phyloP scores from a whole-genome alignment of 2,329 filamentous ascomycete genomes.

The Passalora sequoiae region DNA sequence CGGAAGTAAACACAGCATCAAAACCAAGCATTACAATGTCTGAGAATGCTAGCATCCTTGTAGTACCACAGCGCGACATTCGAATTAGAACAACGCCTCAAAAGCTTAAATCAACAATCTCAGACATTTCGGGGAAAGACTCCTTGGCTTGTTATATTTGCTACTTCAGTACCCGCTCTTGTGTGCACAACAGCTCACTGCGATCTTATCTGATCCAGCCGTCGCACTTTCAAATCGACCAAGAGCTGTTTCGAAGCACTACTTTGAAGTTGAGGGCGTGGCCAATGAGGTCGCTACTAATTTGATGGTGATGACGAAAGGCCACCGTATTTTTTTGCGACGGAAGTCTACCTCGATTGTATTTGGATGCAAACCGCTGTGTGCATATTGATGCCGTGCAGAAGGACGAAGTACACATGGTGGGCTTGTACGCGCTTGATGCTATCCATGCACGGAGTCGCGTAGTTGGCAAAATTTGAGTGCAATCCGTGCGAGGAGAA shows the following conservation, averaged over 20 bases:
- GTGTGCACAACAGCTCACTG: constrained; percentile 6
- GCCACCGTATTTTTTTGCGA: constrained; percentile 11
- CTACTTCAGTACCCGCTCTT: constrained; percentile 13
- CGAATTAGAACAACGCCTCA: too few relatives aligned
- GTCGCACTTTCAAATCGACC: constrained; percentile 5
- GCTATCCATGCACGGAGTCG: constrained; percentile 12
- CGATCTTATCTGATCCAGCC: constrained; percentile 9
- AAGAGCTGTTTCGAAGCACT: constrained; percentile 8
- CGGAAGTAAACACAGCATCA: too few relatives aligned
- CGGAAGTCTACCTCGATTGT: constrained; percentile 11
- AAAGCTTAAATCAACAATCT: too few relatives aligned
- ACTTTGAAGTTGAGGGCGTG: constrained; percentile 8
- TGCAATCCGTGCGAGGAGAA: constrained; percentile 13
- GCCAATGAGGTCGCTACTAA: constrained; percentile 9
- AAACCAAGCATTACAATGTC: too few relatives aligned
- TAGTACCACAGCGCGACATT: too few relatives aligned
- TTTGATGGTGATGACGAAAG: constrained; percentile 11
- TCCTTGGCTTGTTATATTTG: constrained; percentile 10
- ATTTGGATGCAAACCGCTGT: constrained; percentile 8
- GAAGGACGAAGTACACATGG: constrained; percentile 11
- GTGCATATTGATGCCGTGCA: constrained; percentile 9
- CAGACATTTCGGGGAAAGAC: constrained; percentile 3
- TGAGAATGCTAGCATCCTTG: too few relatives aligned
- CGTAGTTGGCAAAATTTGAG: constrained; percentile 10
- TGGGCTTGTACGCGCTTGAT: constrained; percentile 14